Evolutionary conservation across 1,284 basidiomycete species (phyloP).

Genomic region (Afroboletus lepidellus): DNA sequence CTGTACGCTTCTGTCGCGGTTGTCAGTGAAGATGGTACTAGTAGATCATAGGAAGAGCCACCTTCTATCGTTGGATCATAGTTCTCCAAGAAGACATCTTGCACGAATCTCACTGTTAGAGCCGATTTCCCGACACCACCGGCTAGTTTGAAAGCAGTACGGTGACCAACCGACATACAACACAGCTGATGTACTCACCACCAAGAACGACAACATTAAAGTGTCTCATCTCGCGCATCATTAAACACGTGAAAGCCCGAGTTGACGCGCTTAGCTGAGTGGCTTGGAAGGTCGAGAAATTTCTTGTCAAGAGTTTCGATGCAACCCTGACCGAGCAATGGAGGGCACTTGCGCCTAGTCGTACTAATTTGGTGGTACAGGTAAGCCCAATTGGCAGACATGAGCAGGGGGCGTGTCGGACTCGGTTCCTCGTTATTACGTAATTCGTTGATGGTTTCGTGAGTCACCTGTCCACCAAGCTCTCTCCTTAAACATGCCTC

Average conservation of each 20-base stretch:
- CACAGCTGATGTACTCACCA: slow-evolving; percentile 44
- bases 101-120: slow-evolving; percentile 71
- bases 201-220: slow-evolving; percentile 78
- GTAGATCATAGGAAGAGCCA: slow-evolving; percentile 24
- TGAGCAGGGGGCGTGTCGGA: background rate
- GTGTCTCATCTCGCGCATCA: slow-evolving; percentile 48
- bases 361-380: slow-evolving; percentile 1
- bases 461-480: too few relatives aligned
- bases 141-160: slow-evolving; percentile 42
- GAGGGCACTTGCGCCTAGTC: background rate
- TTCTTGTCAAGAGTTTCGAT: background rate
- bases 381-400: background rate
- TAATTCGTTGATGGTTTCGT: slow-evolving; percentile 16
- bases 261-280: background rate
- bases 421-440: slow-evolving; percentile 7
- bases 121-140: slow-evolving; percentile 86
- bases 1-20: slow-evolving; percentile 43
- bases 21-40: slow-evolving; percentile 5
- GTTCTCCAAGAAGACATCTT: slow-evolving; percentile 69
- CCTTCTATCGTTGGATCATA: slow-evolving; percentile 87
- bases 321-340: background rate
- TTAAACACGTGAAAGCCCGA: too few relatives aligned
- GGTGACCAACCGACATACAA: slow-evolving; percentile 6
- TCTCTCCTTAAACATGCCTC: slow-evolving; percentile 22
- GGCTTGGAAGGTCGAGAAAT: background rate